A percentile compares a stretch with the other conserved stretches of the same genome.
Conservation (phyloP, 768 basidiomycete genomes). For the Strobilomyces dryophilus region DNA sequence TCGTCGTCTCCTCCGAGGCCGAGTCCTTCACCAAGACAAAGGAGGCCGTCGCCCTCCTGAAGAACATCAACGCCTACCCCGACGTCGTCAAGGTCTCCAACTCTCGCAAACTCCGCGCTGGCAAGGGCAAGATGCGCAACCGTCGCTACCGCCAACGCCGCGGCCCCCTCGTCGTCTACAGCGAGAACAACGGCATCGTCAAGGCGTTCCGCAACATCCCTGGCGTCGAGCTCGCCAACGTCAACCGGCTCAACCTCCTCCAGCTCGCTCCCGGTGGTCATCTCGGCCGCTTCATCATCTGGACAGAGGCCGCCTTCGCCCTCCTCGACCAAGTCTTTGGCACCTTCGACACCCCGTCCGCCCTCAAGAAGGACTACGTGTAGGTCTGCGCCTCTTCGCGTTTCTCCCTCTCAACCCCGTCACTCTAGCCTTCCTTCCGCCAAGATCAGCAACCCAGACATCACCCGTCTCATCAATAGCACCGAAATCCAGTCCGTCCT, state of each 20-base stretch:
- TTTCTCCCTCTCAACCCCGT: background rate
- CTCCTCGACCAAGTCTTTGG: constrained; percentile 95
- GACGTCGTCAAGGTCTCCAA: constrained; percentile 98
- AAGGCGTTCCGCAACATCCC: constrained; percentile 99
- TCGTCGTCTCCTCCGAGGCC: constrained; percentile 74
- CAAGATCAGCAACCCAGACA: constrained; percentile 96
- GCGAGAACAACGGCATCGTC: constrained; percentile 95
- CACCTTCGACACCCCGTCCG: constrained; percentile 84
- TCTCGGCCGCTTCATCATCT: constrained; percentile 98
- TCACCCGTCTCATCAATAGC: constrained; percentile 97
- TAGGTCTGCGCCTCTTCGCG: constrained; percentile 32
- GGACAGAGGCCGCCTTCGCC: constrained; percentile 93
- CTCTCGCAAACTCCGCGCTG: constrained; percentile 94
- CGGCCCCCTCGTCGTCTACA: constrained; percentile 95
- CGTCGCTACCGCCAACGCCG: constrained; percentile 95
- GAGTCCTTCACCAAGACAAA: constrained; percentile 96
- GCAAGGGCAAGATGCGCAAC: constrained; percentile 96
- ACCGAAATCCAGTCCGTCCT: constrained; percentile 97
- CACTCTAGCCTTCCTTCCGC: constrained; percentile 75
- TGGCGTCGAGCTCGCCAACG: constrained; percentile 96
- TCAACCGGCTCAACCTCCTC: constrained; percentile 91
- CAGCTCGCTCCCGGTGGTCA: constrained; percentile 99
- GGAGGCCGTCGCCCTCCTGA: constrained; percentile 91
- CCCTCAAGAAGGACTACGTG: constrained; percentile 88
- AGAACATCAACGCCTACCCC: constrained; percentile 80